These are phyloP conservation scores for Coniochaeta sp. DNA, from an alignment of 2,329 filamentous ascomycete species.

Conservation along the genomic window DNA sequence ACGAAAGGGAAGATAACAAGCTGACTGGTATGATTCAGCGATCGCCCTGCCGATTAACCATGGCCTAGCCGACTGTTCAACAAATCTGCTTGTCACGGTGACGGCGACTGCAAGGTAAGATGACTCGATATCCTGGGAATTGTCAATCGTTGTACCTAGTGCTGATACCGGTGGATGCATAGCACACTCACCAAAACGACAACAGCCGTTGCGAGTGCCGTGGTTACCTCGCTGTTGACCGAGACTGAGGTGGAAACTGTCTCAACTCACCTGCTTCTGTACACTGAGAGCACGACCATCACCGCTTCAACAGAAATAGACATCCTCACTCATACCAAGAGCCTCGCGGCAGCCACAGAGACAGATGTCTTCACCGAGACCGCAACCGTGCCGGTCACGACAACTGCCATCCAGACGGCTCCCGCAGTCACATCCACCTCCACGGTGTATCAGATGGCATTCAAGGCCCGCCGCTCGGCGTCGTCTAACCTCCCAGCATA, in stretches of 20 bases:
- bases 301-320: constrained; percentile 4
- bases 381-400: constrained; percentile 2
- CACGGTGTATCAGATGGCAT: neutral
- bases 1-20: too few relatives aligned
- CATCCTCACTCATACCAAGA: constrained; percentile 1
- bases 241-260: constrained; percentile 1
- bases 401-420: neutral
- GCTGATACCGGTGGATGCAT: neutral
- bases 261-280: constrained; percentile 2
- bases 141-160: neutral
- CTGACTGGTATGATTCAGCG: neutral
- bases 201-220: constrained; percentile 3
- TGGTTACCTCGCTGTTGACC: constrained; percentile 5
- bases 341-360: constrained; percentile 1
- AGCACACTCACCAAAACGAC: neutral
- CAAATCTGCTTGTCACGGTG: constrained; percentile 6
- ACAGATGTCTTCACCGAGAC: neutral
- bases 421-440: neutral
- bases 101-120: constrained; percentile 3
- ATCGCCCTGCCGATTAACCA: neutral
- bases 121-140: neutral
- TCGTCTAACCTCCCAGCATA: constrained; percentile 2
- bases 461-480: neutral
- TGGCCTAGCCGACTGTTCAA: constrained; percentile 4
- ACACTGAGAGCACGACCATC: constrained; percentile 5